Percentiles rank a stretch among this genome's conserved stretches.
These are phyloP conservation scores for Acanthochlamys bracteata DNA, from an alignment of 106 monocot genomes.

Conservation along the genomic window DNA sequence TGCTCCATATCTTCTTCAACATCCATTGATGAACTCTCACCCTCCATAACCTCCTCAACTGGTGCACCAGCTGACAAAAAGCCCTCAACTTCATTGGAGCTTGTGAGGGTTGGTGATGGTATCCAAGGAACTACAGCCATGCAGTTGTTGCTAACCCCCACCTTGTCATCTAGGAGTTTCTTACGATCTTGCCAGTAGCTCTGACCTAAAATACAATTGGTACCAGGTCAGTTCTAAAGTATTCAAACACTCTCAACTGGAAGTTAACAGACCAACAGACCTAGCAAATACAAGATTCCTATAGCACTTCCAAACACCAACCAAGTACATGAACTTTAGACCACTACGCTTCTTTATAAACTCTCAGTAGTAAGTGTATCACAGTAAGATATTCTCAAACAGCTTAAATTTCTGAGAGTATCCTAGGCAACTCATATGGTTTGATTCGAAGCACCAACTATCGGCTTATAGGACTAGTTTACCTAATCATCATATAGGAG, in stretches of 20 bases:
- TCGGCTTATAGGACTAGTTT: too few species aligned
- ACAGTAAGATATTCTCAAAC: too few species aligned
- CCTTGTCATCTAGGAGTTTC: background rate
- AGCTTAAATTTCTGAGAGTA: too few species aligned
- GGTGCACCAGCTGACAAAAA: background rate
- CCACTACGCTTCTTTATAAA: too few species aligned
- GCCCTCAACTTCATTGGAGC: background rate
- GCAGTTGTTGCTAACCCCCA: constrained; percentile 13
- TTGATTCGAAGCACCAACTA: too few species aligned
- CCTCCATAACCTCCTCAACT: constrained; percentile 33
- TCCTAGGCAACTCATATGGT: too few species aligned
- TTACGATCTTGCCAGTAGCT: constrained; percentile 4
- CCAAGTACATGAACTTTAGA: too few species aligned
- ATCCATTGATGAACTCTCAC: constrained; percentile 21
- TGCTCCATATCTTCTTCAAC: constrained; percentile 27
- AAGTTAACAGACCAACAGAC: too few species aligned
- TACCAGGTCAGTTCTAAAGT: background rate
- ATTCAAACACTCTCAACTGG: background rate
- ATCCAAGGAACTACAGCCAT: constrained; percentile 52
- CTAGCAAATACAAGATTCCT: too few species aligned
- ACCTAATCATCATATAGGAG: too few species aligned
- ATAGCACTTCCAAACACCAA: too few species aligned
- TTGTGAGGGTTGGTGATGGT: constrained; percentile 2
- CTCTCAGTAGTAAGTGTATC: too few species aligned
- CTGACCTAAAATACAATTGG: constrained; percentile 21